These are phyloP conservation scores for Mallotus repandus DNA, from an alignment of 441 rosid genomes.

Conservation along the genomic window DNA sequence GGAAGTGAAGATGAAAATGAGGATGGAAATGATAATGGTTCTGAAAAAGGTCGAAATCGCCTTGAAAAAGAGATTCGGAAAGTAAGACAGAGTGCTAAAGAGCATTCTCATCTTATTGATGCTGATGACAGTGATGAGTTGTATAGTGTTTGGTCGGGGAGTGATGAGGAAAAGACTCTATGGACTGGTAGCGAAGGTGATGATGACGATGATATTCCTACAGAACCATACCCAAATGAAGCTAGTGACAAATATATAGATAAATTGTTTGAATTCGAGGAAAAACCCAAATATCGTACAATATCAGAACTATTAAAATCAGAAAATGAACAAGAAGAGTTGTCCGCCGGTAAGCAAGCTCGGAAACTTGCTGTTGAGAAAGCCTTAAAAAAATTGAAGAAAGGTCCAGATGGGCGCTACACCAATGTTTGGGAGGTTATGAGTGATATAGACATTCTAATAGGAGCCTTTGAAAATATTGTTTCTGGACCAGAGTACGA, in stretches of 20 bases:
- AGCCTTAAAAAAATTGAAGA: slow-evolving; percentile 85
- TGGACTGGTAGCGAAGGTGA: slow-evolving; percentile 97
- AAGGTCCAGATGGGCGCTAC: slow-evolving; percentile 92
- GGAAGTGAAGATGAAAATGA: slow-evolving; percentile 78
- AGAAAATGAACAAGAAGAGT: slow-evolving; percentile 81
- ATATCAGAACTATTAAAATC: slow-evolving; percentile 70
- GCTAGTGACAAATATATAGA: slow-evolving; percentile 75
- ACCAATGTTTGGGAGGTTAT: slow-evolving; percentile 90
- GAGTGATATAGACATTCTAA: slow-evolving; percentile 80
- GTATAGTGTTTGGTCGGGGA: slow-evolving; percentile 80
- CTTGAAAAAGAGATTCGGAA: slow-evolving; percentile 55
- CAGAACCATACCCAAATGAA: slow-evolving; percentile 72
- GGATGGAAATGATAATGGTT: slow-evolving; percentile 51
- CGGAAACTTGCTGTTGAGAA: slow-evolving; percentile 91
- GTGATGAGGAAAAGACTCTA: slow-evolving; percentile 85
- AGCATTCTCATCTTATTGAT: slow-evolving; percentile 58
- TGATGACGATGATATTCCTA: slow-evolving; percentile 75
- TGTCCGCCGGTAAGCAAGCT: slow-evolving; percentile 86
- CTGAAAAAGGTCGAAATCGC: slow-evolving; percentile 27
- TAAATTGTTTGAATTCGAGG: slow-evolving; percentile 85
- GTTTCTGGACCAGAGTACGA: slow-evolving; percentile 93
- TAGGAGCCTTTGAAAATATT: slow-evolving; percentile 86
- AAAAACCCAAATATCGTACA: slow-evolving; percentile 80
- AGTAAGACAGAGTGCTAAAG: slow-evolving; percentile 69
- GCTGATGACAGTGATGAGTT: slow-evolving; percentile 89